Evolutionary conservation across 169 alveolate genomes (phyloP).

Genomic region (Besnoitia besnoiti): DNA sequence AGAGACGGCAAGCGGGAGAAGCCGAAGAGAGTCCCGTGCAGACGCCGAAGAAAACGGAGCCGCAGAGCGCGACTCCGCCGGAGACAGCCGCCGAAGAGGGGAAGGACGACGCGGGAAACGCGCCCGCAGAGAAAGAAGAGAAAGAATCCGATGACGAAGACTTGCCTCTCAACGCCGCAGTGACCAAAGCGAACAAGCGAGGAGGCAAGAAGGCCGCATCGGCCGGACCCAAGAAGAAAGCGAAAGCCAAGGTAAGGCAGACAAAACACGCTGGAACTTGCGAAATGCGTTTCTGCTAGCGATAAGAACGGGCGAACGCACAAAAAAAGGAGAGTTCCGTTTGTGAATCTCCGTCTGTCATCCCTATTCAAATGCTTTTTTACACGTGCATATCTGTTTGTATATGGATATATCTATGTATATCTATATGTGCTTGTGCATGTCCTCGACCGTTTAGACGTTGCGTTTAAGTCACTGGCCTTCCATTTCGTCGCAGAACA

Average conservation of each 20-base stretch:
- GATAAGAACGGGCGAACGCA: too few relatives aligned
- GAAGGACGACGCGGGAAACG: background rate
- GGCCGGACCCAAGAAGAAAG: background rate
- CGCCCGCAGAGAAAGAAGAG: background rate
- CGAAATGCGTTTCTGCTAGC: too few relatives aligned
- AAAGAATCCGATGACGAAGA: background rate
- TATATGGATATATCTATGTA: background rate
- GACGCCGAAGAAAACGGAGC: background rate
- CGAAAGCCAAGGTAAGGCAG: slow-evolving; percentile 14
- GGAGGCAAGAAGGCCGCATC: background rate
- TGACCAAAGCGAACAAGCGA: background rate
- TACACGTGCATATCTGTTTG: background rate
- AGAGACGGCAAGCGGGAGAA: background rate
- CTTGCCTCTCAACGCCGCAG: background rate
- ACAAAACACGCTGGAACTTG: too few relatives aligned
- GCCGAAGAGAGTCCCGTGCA: background rate
- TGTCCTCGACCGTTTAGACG: too few relatives aligned
- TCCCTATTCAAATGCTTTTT: too few relatives aligned
- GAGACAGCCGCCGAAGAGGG: background rate
- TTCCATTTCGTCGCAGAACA: too few relatives aligned
- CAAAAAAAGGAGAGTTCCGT: too few relatives aligned
- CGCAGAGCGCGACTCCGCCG: too few relatives aligned
- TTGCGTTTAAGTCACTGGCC: too few relatives aligned
- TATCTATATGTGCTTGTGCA: background rate
- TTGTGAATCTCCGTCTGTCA: too few relatives aligned